Evolutionary conservation across 257 asterid species (phyloP).

Genomic region (Ocimum tenuiflorum): DNA sequence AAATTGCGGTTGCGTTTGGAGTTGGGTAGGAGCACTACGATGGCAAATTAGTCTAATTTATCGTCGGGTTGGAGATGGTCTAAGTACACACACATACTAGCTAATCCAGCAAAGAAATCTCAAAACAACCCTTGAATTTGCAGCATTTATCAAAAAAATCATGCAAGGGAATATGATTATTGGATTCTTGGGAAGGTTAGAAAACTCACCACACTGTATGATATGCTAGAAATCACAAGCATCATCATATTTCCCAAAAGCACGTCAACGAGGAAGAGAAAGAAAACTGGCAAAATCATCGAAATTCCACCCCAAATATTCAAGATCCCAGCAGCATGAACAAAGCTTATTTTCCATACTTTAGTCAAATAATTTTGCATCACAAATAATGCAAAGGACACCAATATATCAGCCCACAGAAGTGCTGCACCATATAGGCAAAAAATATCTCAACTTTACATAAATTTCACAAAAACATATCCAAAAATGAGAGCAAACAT

Average conservation of each 20-base stretch:
- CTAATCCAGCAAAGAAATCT: too few relatives aligned
- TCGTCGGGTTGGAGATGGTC: too few relatives aligned
- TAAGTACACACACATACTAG: too few relatives aligned
- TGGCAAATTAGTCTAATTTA: too few relatives aligned
- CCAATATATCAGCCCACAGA: constrained; percentile 37
- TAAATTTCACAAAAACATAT: not conserved
- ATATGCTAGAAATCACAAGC: constrained; percentile 43
- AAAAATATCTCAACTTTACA: not conserved
- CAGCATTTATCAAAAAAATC: too few relatives aligned
- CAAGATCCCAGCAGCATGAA: constrained; percentile 57
- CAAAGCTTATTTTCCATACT: constrained; percentile 55
- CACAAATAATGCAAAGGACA: constrained; percentile 37
- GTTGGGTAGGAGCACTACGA: too few relatives aligned
- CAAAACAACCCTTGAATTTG: not conserved
- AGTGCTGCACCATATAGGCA: constrained; percentile 27
- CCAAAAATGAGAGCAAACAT: not conserved
- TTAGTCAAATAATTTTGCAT: constrained; percentile 55
- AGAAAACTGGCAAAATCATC: constrained; percentile 28
- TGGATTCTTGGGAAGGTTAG: not conserved
- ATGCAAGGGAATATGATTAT: not conserved
- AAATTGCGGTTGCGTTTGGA: too few relatives aligned
- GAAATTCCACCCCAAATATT: constrained; percentile 47
- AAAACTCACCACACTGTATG: constrained; percentile 28
- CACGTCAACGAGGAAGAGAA: constrained; percentile 37
- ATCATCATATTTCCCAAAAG: constrained; percentile 32